phyloP scores from a whole-genome alignment of 345 rosid species.

The Sonneratia alba region DNA sequence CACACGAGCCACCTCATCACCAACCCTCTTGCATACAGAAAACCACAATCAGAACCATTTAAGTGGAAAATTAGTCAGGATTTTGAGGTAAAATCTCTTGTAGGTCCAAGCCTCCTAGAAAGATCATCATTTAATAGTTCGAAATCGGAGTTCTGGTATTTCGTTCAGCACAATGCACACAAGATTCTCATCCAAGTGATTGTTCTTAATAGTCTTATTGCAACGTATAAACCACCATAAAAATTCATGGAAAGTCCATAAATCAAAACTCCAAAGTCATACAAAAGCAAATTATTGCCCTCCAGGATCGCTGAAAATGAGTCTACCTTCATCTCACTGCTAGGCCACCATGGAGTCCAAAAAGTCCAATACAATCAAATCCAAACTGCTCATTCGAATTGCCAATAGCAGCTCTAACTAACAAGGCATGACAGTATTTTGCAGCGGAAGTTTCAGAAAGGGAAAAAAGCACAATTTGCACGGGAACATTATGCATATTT shows the following conservation, averaged over 20 bases:
- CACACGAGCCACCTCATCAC: background rate
- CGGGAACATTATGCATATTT: background rate
- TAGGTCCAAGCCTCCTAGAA: background rate
- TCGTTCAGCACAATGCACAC: background rate
- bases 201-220: background rate
- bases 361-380: background rate
- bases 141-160: background rate
- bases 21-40: background rate
- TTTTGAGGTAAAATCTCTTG: background rate
- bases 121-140: background rate
- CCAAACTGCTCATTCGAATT: background rate
- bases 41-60: background rate
- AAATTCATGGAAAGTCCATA: background rate
- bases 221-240: background rate
- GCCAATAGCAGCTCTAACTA: background rate
- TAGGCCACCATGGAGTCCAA: slow-evolving; percentile 1
- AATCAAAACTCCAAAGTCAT: background rate
- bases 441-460: background rate
- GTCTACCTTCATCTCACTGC: background rate
- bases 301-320: background rate
- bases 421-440: background rate
- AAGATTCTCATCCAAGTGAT: background rate
- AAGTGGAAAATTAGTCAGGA: background rate
- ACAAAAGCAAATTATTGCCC: background rate
- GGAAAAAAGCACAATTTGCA: background rate